Evolutionary conservation across 306 rosid species (phyloP).

Genomic region (Cucurbita ficifolia): DNA sequence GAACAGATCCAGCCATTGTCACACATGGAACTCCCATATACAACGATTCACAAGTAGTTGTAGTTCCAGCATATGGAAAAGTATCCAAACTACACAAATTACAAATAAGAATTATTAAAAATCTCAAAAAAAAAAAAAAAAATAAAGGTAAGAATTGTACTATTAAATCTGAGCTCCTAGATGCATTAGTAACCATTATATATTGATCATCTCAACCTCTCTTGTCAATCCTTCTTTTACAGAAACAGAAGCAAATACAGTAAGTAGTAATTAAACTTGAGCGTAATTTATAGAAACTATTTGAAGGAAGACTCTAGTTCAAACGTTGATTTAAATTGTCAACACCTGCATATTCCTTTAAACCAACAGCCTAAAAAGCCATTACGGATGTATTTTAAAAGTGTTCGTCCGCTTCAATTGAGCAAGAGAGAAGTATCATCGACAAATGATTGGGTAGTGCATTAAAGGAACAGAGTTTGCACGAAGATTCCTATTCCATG

Average conservation of each 20-base stretch:
- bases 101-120: neutral
- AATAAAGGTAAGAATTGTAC: neutral
- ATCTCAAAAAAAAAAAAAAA: neutral
- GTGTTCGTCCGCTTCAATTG: neutral
- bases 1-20: constrained; percentile 93
- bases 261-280: neutral
- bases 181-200: neutral
- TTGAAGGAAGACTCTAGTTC: neutral
- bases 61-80: constrained; percentile 97
- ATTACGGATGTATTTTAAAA: neutral
- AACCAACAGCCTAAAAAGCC: neutral
- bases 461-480: neutral
- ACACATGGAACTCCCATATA: constrained; percentile 99
- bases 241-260: neutral
- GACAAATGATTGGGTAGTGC: neutral
- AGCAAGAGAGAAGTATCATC: neutral
- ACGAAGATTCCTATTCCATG: neutral
- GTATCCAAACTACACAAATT: constrained; percentile 75
- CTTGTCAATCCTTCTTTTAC: neutral
- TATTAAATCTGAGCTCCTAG: neutral
- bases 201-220: neutral
- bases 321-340: too few species aligned
- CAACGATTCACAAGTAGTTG: constrained; percentile 91
- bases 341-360: neutral
- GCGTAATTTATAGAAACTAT: neutral